Evolutionary conservation across 2,329 filamentous ascomycete species (phyloP).

Genomic region (Cucurbitaria berberidis): DNA sequence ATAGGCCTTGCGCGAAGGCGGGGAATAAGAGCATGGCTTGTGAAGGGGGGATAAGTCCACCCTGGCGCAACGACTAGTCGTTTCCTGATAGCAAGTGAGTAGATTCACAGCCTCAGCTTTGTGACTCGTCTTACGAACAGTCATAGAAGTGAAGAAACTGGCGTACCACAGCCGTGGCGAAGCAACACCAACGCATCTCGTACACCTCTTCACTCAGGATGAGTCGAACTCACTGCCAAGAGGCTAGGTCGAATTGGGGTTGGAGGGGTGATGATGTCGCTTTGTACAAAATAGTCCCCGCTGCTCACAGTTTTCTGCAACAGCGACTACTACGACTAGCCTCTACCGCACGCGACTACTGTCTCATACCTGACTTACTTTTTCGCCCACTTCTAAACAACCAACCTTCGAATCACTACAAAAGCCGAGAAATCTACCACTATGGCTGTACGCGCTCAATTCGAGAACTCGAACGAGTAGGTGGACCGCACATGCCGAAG

Average conservation of each 20-base stretch:
- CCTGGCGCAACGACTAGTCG: no score
- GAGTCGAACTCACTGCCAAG: conserved; percentile 28
- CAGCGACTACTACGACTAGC: conserved; percentile 2
- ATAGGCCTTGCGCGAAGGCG: no score
- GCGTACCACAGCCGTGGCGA: conserved; percentile 2
- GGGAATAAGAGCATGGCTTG: no score
- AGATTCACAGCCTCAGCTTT: no score
- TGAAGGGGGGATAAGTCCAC: no score
- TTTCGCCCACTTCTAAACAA: neutral
- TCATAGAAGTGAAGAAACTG: neutral
- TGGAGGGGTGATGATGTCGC: conserved; percentile 34
- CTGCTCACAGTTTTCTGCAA: conserved; percentile 28
- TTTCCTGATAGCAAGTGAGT: no score
- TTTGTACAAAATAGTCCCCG: conserved; percentile 31
- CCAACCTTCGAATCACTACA: neutral
- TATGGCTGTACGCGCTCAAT: conserved; percentile 66
- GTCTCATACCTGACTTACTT: conserved; percentile 1
- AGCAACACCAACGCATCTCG: neutral
- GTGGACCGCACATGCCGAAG: conserved; percentile 42
- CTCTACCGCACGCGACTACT: conserved; percentile 15
- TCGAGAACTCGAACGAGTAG: conserved; percentile 91
- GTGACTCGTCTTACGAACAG: no score
- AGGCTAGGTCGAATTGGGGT: conserved; percentile 19
- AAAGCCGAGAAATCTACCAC: conserved; percentile 24
- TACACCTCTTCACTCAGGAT: conserved; percentile 21